Evolutionary conservation across 345 rosid genomes (phyloP), one percentile per base, ranked within the genome.

Genomic region (Salix purpurea): DNA sequence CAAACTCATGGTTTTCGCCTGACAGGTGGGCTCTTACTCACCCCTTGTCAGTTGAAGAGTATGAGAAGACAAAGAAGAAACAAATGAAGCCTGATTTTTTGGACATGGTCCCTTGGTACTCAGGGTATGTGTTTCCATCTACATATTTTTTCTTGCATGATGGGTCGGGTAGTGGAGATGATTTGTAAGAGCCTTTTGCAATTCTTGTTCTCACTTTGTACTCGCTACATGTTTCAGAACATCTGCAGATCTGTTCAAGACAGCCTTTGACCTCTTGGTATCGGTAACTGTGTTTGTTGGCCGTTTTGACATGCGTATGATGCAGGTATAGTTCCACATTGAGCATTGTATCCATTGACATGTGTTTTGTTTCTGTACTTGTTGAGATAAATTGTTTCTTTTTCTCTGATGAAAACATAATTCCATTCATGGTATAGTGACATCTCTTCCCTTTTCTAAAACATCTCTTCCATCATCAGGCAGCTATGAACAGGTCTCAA

Each of bases 51-150:
- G 95, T 93, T 62, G 89, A 92, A 78, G 97, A 92, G 76, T 81
- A 83, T 71, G 92, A 93, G 80, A 91, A 93, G 80, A 70, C 79
- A 84, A 93, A 93, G 92, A 86, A 87, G 82, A 87, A 87, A 86
- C 98, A 96, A 78, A 78, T 90, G 92, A 96, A 88, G 85, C 99
- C 99, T 52, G 89, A 92, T 82, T 96, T 96, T 84, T 80, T 96
- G 85, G 99, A 93, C 77, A 96, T 96, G 99, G 99, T 96, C 83
- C 99, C 99, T 74, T 96, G 99, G 99, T 93, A 96, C 87, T 93
- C 98, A 72, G 99, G 99, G 99, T 96, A 94, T 44, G 40, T 50
- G 70, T 54, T 70, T 71, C 65, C 58, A 65, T 73, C 70, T 19
- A 16, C 68, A 13, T 46, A 2, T 42, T 58, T 28, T 32, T 46